Conservation (phyloP, 2,329 filamentous ascomycete genomes). For the Neofusicoccum sp. region DNA sequence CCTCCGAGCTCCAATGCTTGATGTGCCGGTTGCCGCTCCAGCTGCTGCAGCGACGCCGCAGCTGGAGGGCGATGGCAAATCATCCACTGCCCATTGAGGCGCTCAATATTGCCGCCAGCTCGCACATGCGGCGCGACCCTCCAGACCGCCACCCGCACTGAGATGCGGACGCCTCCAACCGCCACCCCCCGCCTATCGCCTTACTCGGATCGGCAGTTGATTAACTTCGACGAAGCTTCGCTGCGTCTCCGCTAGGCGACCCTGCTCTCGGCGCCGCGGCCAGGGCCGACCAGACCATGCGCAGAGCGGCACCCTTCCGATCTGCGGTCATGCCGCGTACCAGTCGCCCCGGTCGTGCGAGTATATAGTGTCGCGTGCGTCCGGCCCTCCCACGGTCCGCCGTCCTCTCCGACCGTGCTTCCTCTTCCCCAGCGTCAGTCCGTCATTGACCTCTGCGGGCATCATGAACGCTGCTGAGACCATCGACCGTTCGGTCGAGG, state of each 20-base stretch:
- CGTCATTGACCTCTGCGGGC: neutral
- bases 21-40: neutral
- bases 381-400: neutral
- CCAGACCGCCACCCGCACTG: neutral
- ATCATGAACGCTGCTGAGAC: slow-evolving; percentile 32
- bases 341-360: neutral
- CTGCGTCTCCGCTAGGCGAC: neutral
- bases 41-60: neutral
- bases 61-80: neutral
- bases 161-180: neutral
- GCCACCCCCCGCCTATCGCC: neutral
- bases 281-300: neutral
- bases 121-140: too few relatives aligned
- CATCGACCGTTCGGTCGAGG: slow-evolving; percentile 36
- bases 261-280: neutral
- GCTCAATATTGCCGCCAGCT: too few relatives aligned
- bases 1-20: neutral
- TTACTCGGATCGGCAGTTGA: slow-evolving; percentile 22
- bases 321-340: neutral
- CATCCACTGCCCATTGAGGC: too few relatives aligned
- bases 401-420: neutral
- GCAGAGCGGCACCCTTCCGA: neutral
- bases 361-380: slow-evolving; percentile 12
- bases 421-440: neutral
- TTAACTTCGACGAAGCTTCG: slow-evolving; percentile 20